A percentile compares a stretch with the other conserved stretches of the same genome.
phyloP scores from a whole-genome alignment of 2,329 filamentous ascomycete species.

The Lecanicillium sp. region DNA sequence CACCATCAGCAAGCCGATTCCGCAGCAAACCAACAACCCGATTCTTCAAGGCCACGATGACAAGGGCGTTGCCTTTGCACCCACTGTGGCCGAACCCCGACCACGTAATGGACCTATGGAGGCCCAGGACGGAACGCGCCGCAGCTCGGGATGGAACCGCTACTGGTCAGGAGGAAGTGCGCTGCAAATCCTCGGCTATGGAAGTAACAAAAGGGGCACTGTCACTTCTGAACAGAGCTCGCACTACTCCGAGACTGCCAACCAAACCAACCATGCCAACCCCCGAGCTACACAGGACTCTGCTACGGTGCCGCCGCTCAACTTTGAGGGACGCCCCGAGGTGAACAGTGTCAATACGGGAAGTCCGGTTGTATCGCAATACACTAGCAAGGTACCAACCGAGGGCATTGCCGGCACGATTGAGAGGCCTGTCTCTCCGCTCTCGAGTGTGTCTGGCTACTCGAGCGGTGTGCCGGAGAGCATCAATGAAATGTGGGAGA shows the following conservation, averaged over 20 bases:
- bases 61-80: conserved; percentile 31
- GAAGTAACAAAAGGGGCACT: conserved; percentile 40
- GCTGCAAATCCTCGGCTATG: conserved; percentile 57
- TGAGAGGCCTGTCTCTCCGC: conserved; percentile 45
- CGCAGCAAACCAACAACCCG: conserved; percentile 30
- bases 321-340: conserved; percentile 54
- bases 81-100: conserved; percentile 25
- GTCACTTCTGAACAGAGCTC: conserved; percentile 49
- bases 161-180: conserved; percentile 72
- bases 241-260: conserved; percentile 38
- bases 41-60: conserved; percentile 30
- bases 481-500: conserved; percentile 49
- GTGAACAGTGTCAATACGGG: conserved; percentile 61
- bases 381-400: conserved; percentile 40
- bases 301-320: conserved; percentile 61
- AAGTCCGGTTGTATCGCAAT: conserved; percentile 61
- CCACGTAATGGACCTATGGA: conserved; percentile 23
- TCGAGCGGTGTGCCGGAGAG: conserved; percentile 61
- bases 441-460: conserved; percentile 44
- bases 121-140: conserved; percentile 37
- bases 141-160: conserved; percentile 68
- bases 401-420: conserved; percentile 55
- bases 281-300: conserved; percentile 54
- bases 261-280: conserved; percentile 23
- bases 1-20: conserved; percentile 54